Percentiles rank a stretch among this genome's conserved stretches.
phyloP scores from a whole-genome alignment of 352 stramenopile genomes.

The Globisporangium cylindrosporum region DNA sequence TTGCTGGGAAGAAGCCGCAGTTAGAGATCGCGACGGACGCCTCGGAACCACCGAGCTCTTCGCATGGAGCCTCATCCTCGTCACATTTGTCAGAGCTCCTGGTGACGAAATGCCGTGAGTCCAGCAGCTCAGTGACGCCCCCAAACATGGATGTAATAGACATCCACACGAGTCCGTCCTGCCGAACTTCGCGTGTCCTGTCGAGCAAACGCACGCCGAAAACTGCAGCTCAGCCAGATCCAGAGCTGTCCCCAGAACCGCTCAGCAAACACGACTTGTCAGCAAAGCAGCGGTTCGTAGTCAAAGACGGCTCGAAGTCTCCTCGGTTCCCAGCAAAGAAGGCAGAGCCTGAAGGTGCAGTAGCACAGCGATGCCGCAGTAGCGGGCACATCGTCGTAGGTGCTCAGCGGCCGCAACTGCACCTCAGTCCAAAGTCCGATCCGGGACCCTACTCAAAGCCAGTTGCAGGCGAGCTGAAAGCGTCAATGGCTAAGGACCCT shows the following conservation, averaged over 20 bases:
- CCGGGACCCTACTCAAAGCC: not conserved
- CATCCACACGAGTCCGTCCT: conserved; percentile 11
- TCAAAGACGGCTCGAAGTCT: conserved; percentile 2
- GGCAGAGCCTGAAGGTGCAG: not conserved
- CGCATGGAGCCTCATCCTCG: not conserved
- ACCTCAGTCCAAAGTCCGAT: not conserved
- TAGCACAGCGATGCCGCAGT: conserved; percentile 4
- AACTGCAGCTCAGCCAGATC: not conserved
- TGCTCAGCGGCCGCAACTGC: conserved; percentile 7
- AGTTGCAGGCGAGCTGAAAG: not conserved
- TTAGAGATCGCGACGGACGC: not conserved
- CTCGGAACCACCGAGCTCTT: not conserved
- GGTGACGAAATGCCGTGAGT: not conserved
- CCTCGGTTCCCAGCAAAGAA: not conserved
- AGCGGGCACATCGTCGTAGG: conserved; percentile 15
- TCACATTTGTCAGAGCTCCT: conserved; percentile 16
- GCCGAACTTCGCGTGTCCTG: conserved; percentile 15
- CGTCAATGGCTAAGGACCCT: not conserved
- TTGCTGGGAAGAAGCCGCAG: conserved; percentile 5
- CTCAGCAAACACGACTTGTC: not conserved
- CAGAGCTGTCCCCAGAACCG: not conserved
- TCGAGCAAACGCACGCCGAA: conserved; percentile 10
- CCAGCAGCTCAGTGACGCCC: not conserved
- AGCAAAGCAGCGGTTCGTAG: not conserved
- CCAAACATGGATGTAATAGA: conserved; percentile 12